Base-by-base conservation (phyloP, 1,139 yeast genomes). In the Blastobotrys illinoisensis region DNA sequence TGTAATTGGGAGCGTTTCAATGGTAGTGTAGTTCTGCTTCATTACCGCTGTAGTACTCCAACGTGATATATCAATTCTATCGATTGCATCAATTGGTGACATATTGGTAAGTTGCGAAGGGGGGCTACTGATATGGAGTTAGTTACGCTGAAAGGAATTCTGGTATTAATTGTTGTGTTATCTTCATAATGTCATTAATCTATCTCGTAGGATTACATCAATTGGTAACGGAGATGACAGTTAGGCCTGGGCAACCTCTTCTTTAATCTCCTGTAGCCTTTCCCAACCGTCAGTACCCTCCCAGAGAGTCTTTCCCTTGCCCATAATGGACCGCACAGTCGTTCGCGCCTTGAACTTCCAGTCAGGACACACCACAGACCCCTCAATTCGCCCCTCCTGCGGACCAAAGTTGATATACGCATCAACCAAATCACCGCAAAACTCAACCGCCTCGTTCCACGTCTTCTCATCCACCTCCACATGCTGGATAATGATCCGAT, bases 401-500 rank as follows among this genome's bases (percentile, higher is more conserved):
- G 87, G 95, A 11, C 98, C 98, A 45, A 88, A 77, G 5, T 88
- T 85, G 64, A 85, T 91, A 68, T 91, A 93, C 0, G 97, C 96
- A 49, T 95, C 89, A 2, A 87, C 84, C 57, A 93, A 75, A 58
- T 91, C 97, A 36, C 75, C 72, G 66, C 96, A 87, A 1, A 87
- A 80, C 43, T 85, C 95, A 3, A 89, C 91, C 0, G 96, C 89
- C 44, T 82, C 85, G 58, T 81, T 79, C 96, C 97, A 91, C 0
- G 79, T 75, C 1, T 62, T 61, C 64, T 85, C 90, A 58, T 82
- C 80, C 0, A 80, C 74, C 13, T 54, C 56, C 14, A 53, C 54
- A 21, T 50, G 50, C 43, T 52, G 54, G 13, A 43, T 46, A 53
- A 89, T 71, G 0, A 93, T 86, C 61, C 97, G 79, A 67, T 81